phyloP scores from a whole-genome alignment of 257 asterid genomes.

The Ballota nigra region DNA sequence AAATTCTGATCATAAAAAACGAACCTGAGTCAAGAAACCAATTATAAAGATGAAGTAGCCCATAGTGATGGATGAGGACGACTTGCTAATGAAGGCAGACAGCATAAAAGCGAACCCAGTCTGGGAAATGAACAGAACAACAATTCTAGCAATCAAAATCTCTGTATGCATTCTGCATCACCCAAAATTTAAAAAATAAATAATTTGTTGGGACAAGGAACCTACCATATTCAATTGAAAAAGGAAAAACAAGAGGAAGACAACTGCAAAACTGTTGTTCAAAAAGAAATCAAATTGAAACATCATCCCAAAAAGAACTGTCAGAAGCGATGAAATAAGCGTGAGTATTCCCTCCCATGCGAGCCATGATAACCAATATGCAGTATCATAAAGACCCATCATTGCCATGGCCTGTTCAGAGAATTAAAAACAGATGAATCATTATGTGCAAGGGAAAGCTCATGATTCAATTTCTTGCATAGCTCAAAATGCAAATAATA shows the following conservation, averaged over 20 bases:
- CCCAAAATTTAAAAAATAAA: neutral
- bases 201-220: slow-evolving; percentile 14
- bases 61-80: slow-evolving; percentile 71
- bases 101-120: slow-evolving; percentile 76
- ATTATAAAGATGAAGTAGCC: slow-evolving; percentile 68
- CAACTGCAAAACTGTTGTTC: slow-evolving; percentile 66
- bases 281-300: slow-evolving; percentile 87
- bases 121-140: slow-evolving; percentile 42
- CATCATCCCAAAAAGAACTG: slow-evolving; percentile 90
- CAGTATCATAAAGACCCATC: slow-evolving; percentile 97
- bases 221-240: slow-evolving; percentile 88
- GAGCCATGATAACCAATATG: slow-evolving; percentile 93
- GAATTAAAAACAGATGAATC: slow-evolving; percentile 18
- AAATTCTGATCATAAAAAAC: slow-evolving; percentile 21
- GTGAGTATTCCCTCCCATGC: slow-evolving; percentile 84
- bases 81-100: slow-evolving; percentile 75
- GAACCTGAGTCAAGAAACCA: slow-evolving; percentile 86
- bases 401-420: slow-evolving; percentile 75
- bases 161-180: slow-evolving; percentile 4
- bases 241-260: slow-evolving; percentile 75
- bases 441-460: slow-evolving; percentile 8
- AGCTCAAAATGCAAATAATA: slow-evolving; percentile 22
- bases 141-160: slow-evolving; percentile 15
- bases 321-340: slow-evolving; percentile 63
- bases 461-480: slow-evolving; percentile 9